phyloP scores from a whole-genome alignment of 2,329 filamentous ascomycete species.

The Xylariomycetidae sp. region DNA sequence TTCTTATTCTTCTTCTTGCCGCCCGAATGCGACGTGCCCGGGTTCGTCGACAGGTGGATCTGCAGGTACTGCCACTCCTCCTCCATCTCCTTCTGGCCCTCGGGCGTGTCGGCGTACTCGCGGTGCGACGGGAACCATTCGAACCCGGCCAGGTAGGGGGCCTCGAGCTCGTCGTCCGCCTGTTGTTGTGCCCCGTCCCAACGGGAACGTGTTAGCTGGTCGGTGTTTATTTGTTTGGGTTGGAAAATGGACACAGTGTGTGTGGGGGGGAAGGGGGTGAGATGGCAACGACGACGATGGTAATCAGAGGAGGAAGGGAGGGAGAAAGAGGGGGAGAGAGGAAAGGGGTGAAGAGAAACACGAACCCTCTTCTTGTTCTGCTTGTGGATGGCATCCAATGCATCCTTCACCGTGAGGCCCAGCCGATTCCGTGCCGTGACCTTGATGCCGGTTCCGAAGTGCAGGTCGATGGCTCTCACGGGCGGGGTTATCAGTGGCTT shows the following conservation, averaged over 20 bases:
- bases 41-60: conserved; percentile 69
- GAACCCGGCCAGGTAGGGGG: conserved; percentile 85
- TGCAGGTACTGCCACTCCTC: conserved; percentile 84
- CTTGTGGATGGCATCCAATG: conserved; percentile 92
- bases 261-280: background rate
- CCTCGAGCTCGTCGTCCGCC: conserved; percentile 87
- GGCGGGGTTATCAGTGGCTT: conserved; percentile 74
- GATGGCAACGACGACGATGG: background rate
- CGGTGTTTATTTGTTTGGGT: background rate
- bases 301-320: too few relatives aligned
- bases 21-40: conserved; percentile 34
- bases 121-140: conserved; percentile 61
- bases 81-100: conserved; percentile 55
- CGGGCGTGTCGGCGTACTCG: conserved; percentile 12
- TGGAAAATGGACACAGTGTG: conserved; percentile 4
- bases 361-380: conserved; percentile 92
- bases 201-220: conserved; percentile 9
- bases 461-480: conserved; percentile 90
- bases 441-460: conserved; percentile 83
- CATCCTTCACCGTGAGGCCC: conserved; percentile 96
- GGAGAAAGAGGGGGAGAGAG: too few relatives aligned
- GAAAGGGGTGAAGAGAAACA: too few relatives aligned
- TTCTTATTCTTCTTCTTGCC: conserved; percentile 69
- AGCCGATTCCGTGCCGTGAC: conserved; percentile 88
- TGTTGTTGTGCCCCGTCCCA: too few relatives aligned